Base-by-base conservation (phyloP, 192 early-diverging fungal species). In the Podila minutissima region DNA sequence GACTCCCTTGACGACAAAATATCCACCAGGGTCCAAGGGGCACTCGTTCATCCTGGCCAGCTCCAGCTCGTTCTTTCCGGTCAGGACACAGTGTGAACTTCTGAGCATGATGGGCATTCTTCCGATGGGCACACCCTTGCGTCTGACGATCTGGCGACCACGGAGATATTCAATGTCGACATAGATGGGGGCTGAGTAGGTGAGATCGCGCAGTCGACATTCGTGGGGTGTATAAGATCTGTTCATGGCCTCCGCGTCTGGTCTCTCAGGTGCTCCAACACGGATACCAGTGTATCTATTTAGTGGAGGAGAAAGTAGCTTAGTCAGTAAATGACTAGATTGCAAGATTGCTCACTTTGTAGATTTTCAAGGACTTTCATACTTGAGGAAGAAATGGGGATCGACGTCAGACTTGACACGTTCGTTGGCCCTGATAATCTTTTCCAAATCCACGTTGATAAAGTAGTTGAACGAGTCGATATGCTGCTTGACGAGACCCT, bases 391-490 rank as follows among this genome's bases (percentile, higher is more conserved):
- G 67, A 99, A 99, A 61, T 89, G 71, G 28, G 95, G 96, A 79
- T 99, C 97, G 1, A 97, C 93, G 75, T 99, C 98, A 3, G 94
- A 96, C 10, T 89, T 92, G 28, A 99, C 92, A 67, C 90, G 90
- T 73, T 92, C 90, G 84, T 97, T 99, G 11, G 97, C 95, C 75
- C 92, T 86, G 67, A 99, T 90, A 67, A 99, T 99, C 74, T 97
- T 94, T 82, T 96, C 92, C 66, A 99, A 84, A 62, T 97, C 98
- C 7, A 93, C 93, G 71, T 98, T 92, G 67, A 99, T 89, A 88
- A 98, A 99, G 82, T 97, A 98, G 87, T 99, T 97, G 86, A 97
- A 99, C 10, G 98, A 99, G 83, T 99, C 98, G 69, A 98, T 91
- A 82, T 99, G 98, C 83, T 99, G 98, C 84, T 98, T 98, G 62